Evolutionary conservation across 2,329 filamentous ascomycete genomes (phyloP), one percentile per base, ranked within the genome.

Genomic region (Aspergillus sp.): DNA sequence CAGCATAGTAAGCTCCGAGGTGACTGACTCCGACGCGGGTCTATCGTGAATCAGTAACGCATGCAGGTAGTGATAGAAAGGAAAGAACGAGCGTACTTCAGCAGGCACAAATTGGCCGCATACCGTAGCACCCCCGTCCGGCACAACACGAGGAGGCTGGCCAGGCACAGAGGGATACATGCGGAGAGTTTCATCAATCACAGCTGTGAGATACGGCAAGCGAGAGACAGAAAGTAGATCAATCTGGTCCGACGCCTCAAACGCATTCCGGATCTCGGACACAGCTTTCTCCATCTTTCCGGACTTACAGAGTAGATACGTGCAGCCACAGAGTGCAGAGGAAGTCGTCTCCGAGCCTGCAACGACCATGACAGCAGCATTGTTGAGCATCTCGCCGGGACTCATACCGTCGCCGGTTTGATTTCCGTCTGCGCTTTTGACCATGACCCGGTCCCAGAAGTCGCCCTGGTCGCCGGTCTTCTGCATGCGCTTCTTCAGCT

Each of bases 11-110:
- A 19, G 78, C 72, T 1, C 76, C 68, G 58, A 70, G 79, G 24
- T 82, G 79, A 51, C 75, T 72, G 1, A 81, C 70, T 1, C 71
- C 70, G 0, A 82, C 72, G 1, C 66, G 62, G 1, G 75, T 80
- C 77, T 80, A 48, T 4, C 12, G 5, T 15, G 3, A 5, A 6
- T 37, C 33, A 37, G 33, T 6, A 12, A 12, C 33, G 33, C 14
- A 12, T 35, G 1, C 3, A 14, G 24, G 9, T 27, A 37, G 1
- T 4, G 3, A 21, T 14, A 35, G 33, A 35, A 35, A 35, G 12
- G 12, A 15, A 15, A 15, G 3, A 21, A 21, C 0, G 21, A 21
- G 17, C 47, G 2, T 39, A 50, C 47, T n/a, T 21, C 47, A 37
- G 31, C 47, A 6, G 47, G 47, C 2, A 57, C 47, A 12, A 43